These are phyloP conservation scores for Endocladia muricata DNA, from an alignment of 31 red algal species.

Conservation along the genomic window DNA sequence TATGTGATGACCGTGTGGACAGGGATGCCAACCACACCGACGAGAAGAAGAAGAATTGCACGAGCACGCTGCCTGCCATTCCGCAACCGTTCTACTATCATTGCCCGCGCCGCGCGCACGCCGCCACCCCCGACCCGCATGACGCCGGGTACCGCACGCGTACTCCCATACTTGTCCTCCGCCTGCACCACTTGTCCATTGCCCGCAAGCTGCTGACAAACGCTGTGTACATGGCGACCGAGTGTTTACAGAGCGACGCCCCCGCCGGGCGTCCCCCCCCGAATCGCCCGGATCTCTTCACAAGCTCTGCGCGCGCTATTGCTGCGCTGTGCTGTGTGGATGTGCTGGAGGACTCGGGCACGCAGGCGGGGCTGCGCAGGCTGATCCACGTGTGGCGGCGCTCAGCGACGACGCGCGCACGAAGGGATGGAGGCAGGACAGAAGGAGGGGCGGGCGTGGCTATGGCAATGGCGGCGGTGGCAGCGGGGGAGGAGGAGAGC, in stretches of 20 bases:
- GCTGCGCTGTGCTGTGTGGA: neutral
- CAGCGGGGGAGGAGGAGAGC: neutral
- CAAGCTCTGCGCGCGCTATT: neutral
- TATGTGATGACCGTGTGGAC: neutral
- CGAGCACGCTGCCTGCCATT: too few relatives aligned
- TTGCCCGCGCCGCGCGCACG: neutral
- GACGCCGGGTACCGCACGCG: too few relatives aligned
- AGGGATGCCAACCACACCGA: neutral
- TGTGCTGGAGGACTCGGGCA: neutral
- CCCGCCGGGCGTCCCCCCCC: neutral
- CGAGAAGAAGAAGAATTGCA: neutral
- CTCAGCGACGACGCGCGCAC: too few relatives aligned
- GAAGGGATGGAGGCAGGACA: neutral
- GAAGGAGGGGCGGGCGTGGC: neutral
- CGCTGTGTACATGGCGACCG: neutral
- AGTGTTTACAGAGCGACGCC: neutral
- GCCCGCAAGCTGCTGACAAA: neutral
- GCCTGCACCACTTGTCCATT: too few relatives aligned
- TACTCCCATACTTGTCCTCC: too few relatives aligned
- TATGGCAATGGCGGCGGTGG: neutral
- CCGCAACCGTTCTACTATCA: slow-evolving; percentile 19
- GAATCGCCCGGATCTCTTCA: neutral
- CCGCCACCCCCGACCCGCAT: neutral
- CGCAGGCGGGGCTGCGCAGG: neutral
- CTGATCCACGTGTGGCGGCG: too few relatives aligned